Percentiles rank a stretch among this genome's conserved stretches.
phyloP scores from a whole-genome alignment of 2,329 filamentous ascomycete genomes.

The Botrytis cinerea region DNA sequence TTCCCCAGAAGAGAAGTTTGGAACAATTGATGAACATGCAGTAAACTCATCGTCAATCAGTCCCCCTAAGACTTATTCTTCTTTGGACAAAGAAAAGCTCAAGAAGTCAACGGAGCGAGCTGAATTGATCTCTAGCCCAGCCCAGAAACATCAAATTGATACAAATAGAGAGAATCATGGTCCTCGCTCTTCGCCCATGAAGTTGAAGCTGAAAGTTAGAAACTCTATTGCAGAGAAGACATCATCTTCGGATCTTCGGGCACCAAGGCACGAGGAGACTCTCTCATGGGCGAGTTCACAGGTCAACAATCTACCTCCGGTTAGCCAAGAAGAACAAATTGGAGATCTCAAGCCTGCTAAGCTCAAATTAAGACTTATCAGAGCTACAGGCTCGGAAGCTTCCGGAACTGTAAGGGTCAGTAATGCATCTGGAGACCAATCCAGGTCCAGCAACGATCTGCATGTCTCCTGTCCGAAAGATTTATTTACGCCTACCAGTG shows the following conservation, averaged over 20 bases:
- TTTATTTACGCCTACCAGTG: constrained; percentile 38
- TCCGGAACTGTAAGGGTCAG: constrained; percentile 39
- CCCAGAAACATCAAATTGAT: not conserved
- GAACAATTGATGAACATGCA: constrained; percentile 7
- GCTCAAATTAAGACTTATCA: constrained; percentile 38
- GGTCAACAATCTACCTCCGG: constrained; percentile 22
- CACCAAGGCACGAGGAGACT: constrained; percentile 34
- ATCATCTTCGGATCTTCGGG: constrained; percentile 30
- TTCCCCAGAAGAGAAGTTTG: constrained; percentile 6
- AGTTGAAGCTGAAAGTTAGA: constrained; percentile 31
- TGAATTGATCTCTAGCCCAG: not conserved
- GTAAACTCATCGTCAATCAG: not conserved
- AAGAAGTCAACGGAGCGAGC: not conserved
- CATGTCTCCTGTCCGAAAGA: constrained; percentile 39
- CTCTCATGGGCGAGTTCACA: constrained; percentile 32
- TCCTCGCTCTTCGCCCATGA: constrained; percentile 27
- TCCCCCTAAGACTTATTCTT: not conserved
- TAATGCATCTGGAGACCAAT: constrained; percentile 31
- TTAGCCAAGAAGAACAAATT: constrained; percentile 18
- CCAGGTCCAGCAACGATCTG: constrained; percentile 31
- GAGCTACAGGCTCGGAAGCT: constrained; percentile 36
- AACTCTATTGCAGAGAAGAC: constrained; percentile 26
- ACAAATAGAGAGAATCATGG: constrained; percentile 6
- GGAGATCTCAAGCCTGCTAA: constrained; percentile 30
- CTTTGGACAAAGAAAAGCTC: not conserved